phyloP scores from a whole-genome alignment of 2,329 filamentous ascomycete species.

The Sphaerulina populicola region DNA sequence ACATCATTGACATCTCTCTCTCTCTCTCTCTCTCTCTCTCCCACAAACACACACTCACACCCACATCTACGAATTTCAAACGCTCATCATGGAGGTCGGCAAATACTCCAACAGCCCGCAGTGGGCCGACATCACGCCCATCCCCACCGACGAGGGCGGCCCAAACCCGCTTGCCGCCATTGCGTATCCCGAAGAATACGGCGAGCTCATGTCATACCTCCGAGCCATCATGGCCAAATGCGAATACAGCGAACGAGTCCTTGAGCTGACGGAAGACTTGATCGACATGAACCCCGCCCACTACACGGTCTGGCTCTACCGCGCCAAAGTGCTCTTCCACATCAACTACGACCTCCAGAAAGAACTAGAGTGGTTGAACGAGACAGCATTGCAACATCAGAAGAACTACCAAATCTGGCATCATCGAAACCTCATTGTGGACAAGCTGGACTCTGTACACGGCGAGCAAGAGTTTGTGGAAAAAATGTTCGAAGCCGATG shows the following conservation, averaged over 20 bases:
- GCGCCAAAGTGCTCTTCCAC: constrained; percentile 66
- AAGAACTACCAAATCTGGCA: constrained; percentile 99
- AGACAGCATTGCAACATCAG: constrained; percentile 69
- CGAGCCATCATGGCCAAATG: constrained; percentile 85
- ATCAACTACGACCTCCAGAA: constrained; percentile 57
- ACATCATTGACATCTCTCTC: constrained; percentile 1
- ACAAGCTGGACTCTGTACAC: constrained; percentile 35
- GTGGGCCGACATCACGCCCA: constrained; percentile 78
- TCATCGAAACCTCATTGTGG: constrained; percentile 52
- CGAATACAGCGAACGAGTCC: constrained; percentile 69
- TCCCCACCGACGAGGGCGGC: constrained; percentile 73
- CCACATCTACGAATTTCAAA: too few species aligned
- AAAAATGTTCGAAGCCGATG: constrained; percentile 72
- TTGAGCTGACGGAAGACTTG: constrained; percentile 78
- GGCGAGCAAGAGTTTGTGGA: constrained; percentile 66
- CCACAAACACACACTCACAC: background rate
- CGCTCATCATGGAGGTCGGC: constrained; percentile 25
- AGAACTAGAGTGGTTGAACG: constrained; percentile 81
- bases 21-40: background rate
- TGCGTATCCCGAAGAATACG: constrained; percentile 81
- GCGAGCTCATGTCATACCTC: constrained; percentile 86
- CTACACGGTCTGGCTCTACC: constrained; percentile 98
- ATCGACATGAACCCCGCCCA: constrained; percentile 92
- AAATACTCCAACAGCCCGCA: constrained; percentile 58
- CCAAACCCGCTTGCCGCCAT: constrained; percentile 76